These are phyloP conservation scores for Polytolypa hystricis DNA, from an alignment of 2,329 filamentous ascomycete genomes.

Conservation along the genomic window DNA sequence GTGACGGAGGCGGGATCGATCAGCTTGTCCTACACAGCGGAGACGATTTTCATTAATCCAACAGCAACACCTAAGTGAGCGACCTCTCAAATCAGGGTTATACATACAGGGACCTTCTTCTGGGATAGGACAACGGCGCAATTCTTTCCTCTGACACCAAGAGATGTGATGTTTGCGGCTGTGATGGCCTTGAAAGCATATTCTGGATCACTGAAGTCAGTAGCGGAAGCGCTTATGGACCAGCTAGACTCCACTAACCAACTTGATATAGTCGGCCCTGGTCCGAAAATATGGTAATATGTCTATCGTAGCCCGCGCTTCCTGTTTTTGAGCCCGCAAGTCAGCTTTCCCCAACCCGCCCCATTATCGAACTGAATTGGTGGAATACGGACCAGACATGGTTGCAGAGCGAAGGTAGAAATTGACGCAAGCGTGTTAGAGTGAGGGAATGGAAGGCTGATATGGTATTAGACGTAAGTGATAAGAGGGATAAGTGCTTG, in stretches of 20 bases:
- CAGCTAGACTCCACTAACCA: conserved; percentile 51
- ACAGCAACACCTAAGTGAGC: neutral
- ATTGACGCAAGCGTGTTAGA: conserved; percentile 1
- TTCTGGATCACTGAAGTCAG: conserved; percentile 50
- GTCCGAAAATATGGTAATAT: conserved; percentile 99
- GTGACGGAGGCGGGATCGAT: conserved; percentile 96
- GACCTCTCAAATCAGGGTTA: conserved; percentile 2
- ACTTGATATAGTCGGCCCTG: conserved; percentile 99
- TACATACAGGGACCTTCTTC: conserved; percentile 95
- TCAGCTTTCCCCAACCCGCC: too few species aligned
- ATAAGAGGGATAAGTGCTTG: neutral
- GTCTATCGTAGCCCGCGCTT: conserved; percentile 88
- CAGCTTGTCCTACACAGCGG: conserved; percentile 69
- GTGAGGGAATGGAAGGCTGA: neutral
- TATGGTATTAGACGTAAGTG: neutral
- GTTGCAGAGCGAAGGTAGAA: conserved; percentile 15
- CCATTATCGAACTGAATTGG: too few species aligned
- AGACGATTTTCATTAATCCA: conserved; percentile 1
- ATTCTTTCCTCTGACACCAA: conserved; percentile 91
- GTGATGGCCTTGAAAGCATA: conserved; percentile 99
- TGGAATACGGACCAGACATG: conserved; percentile 34
- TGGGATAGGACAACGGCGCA: conserved; percentile 95
- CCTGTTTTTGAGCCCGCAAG: conserved; percentile 39
- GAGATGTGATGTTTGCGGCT: conserved; percentile 95
- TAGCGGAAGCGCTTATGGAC: conserved; percentile 17